Percentiles rank a stretch among this genome's conserved stretches.
Conservation (phyloP, 1,284 basidiomycete species). For the Leccinum angustisporum region DNA sequence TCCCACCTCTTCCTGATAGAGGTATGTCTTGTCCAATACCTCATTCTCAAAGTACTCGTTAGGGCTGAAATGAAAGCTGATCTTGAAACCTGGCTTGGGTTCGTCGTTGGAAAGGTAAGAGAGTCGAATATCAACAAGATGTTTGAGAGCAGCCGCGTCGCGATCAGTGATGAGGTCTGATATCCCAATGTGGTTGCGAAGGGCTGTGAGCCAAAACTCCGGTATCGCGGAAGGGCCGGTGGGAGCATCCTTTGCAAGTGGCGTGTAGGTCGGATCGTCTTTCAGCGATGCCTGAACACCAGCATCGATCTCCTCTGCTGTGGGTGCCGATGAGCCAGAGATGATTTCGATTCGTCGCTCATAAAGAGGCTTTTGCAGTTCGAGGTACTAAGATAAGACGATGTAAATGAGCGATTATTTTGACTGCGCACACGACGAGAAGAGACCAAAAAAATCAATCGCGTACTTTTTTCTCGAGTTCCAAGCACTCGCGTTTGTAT, state of each 20-base stretch:
- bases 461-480: constrained; percentile 92
- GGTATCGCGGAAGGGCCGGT: constrained; percentile 59
- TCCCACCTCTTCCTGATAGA: constrained; percentile 92
- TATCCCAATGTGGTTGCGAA: constrained; percentile 89
- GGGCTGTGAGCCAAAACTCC: constrained; percentile 97
- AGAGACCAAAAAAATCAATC: constrained; percentile 1
- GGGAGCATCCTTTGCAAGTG: constrained; percentile 50
- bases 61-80: constrained; percentile 78
- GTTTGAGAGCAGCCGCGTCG: constrained; percentile 78
- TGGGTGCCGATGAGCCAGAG: constrained; percentile 74
- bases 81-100: constrained; percentile 86
- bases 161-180: constrained; percentile 91
- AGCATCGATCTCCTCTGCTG: constrained; percentile 79
- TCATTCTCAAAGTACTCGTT: constrained; percentile 91
- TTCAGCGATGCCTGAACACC: constrained; percentile 72
- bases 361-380: constrained; percentile 84
- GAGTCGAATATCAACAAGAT: constrained; percentile 67
- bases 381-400: constrained; percentile 65
- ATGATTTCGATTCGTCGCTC: constrained; percentile 86
- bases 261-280: constrained; percentile 64
- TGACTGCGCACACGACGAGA: constrained; percentile 9
- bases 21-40: constrained; percentile 89
- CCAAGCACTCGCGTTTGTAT: constrained; percentile 96
- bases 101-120: constrained; percentile 59
- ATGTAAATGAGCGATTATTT: constrained; percentile 7